Base-by-base conservation (phyloP, 208 protist genomes). In the Angomonas ambiguus region DNA sequence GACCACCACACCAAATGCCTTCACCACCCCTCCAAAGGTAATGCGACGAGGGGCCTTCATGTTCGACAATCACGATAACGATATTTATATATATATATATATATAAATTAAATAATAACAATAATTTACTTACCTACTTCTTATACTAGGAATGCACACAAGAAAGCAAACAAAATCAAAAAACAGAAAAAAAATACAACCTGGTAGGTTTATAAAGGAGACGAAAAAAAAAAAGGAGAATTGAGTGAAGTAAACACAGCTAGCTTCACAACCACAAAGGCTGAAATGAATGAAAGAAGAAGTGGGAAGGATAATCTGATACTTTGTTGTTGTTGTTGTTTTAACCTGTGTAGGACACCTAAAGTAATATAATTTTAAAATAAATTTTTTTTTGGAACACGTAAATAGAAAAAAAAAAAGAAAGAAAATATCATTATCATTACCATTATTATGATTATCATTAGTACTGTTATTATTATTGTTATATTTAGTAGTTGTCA, bases 1-100 rank as follows among this genome's bases (percentile, higher is more conserved):
- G 13, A 71, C 58, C 25, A 49, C 57, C 28, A 75, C 48, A 16
- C 69, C 71, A 16, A 42, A 11, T 22, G 67, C 45, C 35, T 62
- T 72, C 30, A 42, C 60, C 31, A 67, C 2, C 2, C 69, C 68
- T 13, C n/a, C n/a, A n/a, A n/a, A n/a, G n/a, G n/a, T n/a, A n/a
- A n/a, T n/a, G 73, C 42, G 70, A 62, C 31, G 56, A 25, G 74
- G 58, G 13, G 82, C 35, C 62, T 33, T 74, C 55, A 76, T 51
- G 1, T 57, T 35, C 55, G 31, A 65, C 51, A 69, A 30, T 65
- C 0, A 42, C 2, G 62, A 72, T 20, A 8, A 80, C 33, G 69
- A 60, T 27, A 31, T 8, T 28, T 4, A 20, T 55, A 10, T 4
- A 55, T 55, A 20, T n/a, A n/a, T n/a, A n/a, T n/a, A n/a, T n/a